Percentiles rank a stretch among this genome's conserved stretches.
These are phyloP conservation scores for Oryza punctata DNA, from an alignment of 176 grass and related monocot species.

Conservation along the genomic window DNA sequence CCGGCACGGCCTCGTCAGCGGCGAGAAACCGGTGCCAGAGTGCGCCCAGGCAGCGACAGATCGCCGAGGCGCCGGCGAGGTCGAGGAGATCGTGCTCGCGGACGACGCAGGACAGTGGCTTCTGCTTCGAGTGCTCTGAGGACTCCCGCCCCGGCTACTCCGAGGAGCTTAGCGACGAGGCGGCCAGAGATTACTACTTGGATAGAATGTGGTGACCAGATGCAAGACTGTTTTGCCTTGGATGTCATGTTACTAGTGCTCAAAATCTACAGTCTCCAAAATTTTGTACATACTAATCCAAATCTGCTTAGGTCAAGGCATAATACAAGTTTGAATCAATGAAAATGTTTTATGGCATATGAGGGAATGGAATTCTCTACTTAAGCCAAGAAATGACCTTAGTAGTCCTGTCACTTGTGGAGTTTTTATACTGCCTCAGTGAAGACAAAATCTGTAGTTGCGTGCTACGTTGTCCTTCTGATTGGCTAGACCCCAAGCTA, in stretches of 20 bases:
- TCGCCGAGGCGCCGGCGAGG: constrained; percentile 13
- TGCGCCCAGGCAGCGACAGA: constrained; percentile 54
- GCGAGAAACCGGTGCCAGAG: constrained; percentile 74
- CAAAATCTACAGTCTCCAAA: background rate
- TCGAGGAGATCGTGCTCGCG: constrained; percentile 49
- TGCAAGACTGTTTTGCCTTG: background rate
- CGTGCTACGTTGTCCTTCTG: background rate
- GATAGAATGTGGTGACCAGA: constrained; percentile 76
- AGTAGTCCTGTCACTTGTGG: background rate
- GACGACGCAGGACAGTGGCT: constrained; percentile 27
- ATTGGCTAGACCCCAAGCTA: background rate
- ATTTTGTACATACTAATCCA: constrained; percentile 33
- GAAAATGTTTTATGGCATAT: background rate
- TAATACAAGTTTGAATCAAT: background rate
- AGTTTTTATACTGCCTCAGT: background rate
- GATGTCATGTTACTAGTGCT: background rate
- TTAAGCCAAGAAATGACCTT: background rate
- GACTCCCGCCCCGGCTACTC: constrained; percentile 28
- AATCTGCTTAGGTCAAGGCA: background rate
- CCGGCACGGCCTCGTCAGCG: constrained; percentile 70
- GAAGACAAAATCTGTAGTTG: background rate
- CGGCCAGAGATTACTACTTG: constrained; percentile 74
- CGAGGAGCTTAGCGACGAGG: constrained; percentile 35
- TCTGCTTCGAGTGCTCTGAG: constrained; percentile 34
- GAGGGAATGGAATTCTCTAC: background rate